Evolutionary conservation across 768 basidiomycete genomes (phyloP).

Genomic region (Rhodotorula taiwanensis): DNA sequence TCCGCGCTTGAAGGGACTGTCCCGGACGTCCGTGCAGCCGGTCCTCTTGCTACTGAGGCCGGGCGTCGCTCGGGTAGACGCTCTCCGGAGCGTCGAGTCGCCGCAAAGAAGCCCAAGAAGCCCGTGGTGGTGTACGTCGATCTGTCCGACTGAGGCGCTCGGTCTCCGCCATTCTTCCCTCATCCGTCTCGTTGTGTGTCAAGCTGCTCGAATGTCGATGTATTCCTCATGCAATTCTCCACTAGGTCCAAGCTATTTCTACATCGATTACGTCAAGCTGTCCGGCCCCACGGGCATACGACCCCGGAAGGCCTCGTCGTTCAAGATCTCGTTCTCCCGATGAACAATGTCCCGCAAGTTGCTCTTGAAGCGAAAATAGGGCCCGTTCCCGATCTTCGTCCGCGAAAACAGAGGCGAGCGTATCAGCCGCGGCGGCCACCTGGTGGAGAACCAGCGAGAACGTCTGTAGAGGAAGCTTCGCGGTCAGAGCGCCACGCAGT

Average conservation of each 20-base stretch:
- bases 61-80: neutral
- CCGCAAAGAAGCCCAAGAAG: neutral
- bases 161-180: neutral
- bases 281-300: too few species aligned
- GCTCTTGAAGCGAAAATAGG: neutral
- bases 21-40: neutral
- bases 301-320: too few species aligned
- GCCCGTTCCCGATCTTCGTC: too few species aligned
- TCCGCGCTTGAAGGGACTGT: neutral
- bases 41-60: neutral
- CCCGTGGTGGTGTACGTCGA: constrained; percentile 12
- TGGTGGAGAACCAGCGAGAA: too few species aligned
- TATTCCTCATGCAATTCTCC: neutral
- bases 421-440: too few species aligned
- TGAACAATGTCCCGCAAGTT: neutral
- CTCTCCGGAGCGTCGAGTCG: too few species aligned
- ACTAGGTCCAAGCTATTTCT: too few species aligned
- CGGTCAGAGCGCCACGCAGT: too few species aligned
- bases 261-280: too few species aligned
- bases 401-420: too few species aligned
- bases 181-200: neutral
- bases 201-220: neutral
- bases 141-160: constrained; percentile 10
- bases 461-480: too few species aligned
- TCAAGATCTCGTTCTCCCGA: neutral